Percentiles rank a stretch among this genome's conserved stretches.
Conservation (phyloP, 176 grass and related monocot species). For the Poa pratensis region DNA sequence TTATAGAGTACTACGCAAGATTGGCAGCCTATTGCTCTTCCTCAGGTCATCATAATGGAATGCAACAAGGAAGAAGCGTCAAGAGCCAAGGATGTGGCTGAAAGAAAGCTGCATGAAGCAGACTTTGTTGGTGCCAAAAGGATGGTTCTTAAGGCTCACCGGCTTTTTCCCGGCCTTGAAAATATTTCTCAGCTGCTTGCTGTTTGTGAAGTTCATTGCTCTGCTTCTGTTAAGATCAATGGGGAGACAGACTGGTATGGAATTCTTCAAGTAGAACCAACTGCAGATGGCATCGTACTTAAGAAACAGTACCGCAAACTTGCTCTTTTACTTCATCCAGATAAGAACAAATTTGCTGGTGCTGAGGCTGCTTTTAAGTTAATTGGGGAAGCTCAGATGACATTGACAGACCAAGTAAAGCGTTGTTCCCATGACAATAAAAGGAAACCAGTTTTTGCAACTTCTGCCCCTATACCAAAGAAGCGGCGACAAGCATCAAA, state of each 20-base stretch:
- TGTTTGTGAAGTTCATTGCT: slow-evolving; percentile 76
- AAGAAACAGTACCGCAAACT: slow-evolving; percentile 86
- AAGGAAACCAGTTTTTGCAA: slow-evolving; percentile 49
- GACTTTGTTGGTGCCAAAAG: slow-evolving; percentile 63
- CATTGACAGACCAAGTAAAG: slow-evolving; percentile 57
- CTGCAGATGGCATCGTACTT: slow-evolving; percentile 60
- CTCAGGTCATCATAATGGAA: slow-evolving; percentile 52
- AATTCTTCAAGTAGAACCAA: slow-evolving; percentile 71
- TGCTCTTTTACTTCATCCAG: slow-evolving; percentile 80
- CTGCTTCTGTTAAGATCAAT: slow-evolving; percentile 60
- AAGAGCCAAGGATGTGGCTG: slow-evolving; percentile 65
- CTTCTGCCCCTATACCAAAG: slow-evolving; percentile 32
- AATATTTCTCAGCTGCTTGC: slow-evolving; percentile 78
- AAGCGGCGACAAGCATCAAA: slow-evolving; percentile 41
- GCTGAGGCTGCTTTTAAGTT: slow-evolving; percentile 88
- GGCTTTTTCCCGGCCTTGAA: slow-evolving; percentile 66
- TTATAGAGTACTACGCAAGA: slow-evolving; percentile 20
- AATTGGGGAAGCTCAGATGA: slow-evolving; percentile 71
- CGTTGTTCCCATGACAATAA: slow-evolving; percentile 57
- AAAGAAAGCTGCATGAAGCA: slow-evolving; percentile 59
- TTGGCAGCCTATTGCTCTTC: slow-evolving; percentile 2
- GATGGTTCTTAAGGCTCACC: slow-evolving; percentile 71
- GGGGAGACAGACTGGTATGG: slow-evolving; percentile 81
- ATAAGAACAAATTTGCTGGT: slow-evolving; percentile 83
- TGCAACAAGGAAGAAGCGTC: slow-evolving; percentile 86